Conservation (phyloP, 2,329 filamentous ascomycete species). For the Cladosporium velox region DNA sequence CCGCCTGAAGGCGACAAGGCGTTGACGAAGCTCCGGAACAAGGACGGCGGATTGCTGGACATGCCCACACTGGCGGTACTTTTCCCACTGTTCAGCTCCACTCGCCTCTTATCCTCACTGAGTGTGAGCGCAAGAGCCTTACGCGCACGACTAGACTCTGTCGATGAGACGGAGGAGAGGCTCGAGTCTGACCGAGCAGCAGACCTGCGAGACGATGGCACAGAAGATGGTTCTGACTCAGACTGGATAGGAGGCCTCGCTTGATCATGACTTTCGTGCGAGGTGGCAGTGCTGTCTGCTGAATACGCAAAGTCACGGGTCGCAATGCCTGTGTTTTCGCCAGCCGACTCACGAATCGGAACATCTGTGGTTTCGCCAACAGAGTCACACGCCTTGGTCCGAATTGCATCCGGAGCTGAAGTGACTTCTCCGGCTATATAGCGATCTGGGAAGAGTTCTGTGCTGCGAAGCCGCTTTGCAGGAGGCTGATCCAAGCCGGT, state of each 20-base stretch:
- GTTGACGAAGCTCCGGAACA: not conserved
- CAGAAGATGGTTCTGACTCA: not conserved
- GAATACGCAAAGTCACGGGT: not conserved
- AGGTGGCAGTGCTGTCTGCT: not conserved
- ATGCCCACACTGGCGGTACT: slow-evolving; percentile 3
- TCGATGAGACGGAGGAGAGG: slow-evolving; percentile 5
- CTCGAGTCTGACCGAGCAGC: slow-evolving; percentile 4
- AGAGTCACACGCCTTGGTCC: not conserved
- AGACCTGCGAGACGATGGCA: not conserved
- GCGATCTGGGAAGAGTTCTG: slow-evolving; percentile 13
- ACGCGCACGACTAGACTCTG: slow-evolving; percentile 12
- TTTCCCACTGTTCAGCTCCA: not conserved
- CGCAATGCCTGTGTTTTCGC: not conserved
- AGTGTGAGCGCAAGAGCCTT: slow-evolving; percentile 4
- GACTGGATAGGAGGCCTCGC: not conserved
- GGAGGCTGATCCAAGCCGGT: too few species aligned
- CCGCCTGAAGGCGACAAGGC: not conserved
- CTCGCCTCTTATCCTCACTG: not conserved
- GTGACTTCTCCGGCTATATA: not conserved
- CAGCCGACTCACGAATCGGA: not conserved
- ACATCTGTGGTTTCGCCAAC: not conserved
- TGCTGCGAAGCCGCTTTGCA: not conserved
- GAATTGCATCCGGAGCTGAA: not conserved
- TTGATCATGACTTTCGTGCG: not conserved
- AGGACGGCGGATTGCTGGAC: not conserved